Base-by-base conservation (phyloP, 2,329 filamentous ascomycete species). In the Blastomyces silverae region DNA sequence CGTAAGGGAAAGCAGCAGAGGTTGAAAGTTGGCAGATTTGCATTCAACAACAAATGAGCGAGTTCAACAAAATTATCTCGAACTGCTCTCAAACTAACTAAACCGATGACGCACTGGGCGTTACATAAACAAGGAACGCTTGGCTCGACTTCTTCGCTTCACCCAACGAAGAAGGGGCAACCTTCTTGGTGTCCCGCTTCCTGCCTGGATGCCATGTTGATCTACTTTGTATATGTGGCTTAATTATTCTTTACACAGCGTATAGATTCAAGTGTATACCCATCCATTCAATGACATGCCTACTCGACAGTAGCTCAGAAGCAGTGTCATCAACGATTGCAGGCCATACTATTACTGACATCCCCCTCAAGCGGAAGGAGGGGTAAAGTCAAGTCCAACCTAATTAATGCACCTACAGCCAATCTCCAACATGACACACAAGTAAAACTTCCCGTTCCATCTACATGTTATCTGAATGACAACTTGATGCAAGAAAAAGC, bases 21-120 rank as follows among this genome's bases (percentile, higher is more conserved):
- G 53, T 56, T 34, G 53, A 17, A 56, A 56, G 53, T 56, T 56
- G 53, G 28, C 53, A 56, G 28, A 52, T n/a, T n/a, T 28, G 28
- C 25, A 52, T 52, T 17, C 50, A 22, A 52, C 50, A 7, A 28
- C 50, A 28, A 52, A 28, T 11, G n/a, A 52, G 48, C n/a, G 22
- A 28, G 22, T 5, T 52, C 4, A 17, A 31, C 4, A 37, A 37
- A 37, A 37, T 0, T 37, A 37, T 37, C 34, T 37, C 34, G 34
- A 37, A 37, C 34, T 48, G 17, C 44, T 46, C 15, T 17, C 5
- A 3, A 48, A 48, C 44, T 48, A 48, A 48, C 44, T 48, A 48
- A 17, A 48, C 15, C 20, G 20, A 48, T 48, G 44, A 48, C 44
- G 34, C 20, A 48, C 44, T 46, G 17, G 17, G 46, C n/a, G 25